Base-by-base conservation (phyloP, 2,329 filamentous ascomycete species). In the Ophiobolus disseminans region DNA sequence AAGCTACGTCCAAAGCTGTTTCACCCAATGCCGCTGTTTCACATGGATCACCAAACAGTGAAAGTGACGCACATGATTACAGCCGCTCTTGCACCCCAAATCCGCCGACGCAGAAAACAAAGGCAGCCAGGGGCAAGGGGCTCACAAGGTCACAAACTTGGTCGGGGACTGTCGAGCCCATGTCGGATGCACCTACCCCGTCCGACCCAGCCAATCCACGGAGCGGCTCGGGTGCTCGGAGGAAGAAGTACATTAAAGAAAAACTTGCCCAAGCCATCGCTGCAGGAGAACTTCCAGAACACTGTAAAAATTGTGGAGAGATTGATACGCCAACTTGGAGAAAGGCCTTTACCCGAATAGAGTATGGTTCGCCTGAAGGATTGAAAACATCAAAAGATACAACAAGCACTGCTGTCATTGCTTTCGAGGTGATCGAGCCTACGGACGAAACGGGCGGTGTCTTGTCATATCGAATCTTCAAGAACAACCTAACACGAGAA, bases 321-420 rank as follows among this genome's bases (percentile, higher is more conserved):
- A 96, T 99, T 48, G 90, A 97, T 63, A 99, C 94, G 0, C 90
- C 93, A 0, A 97, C 93, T 0, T 99, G 94, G 94, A 86, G 94
- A 51, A 94, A 93, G 66, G 90, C 94, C 10, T 97, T 88, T 81
- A 86, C 86, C n/a, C 90, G 91, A 64, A 81, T 89, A 6, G 81
- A 87, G 36, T 77, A 84, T 13, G 91, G 90, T 1, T 80, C 81
- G 23, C 90, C 91, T 0, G 80, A 83, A 3, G 84, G 87, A 50
- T 81, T 89, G 37, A 85, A 90, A 49, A 85, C 87, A 44, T 89
- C 87, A 0, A 57, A 50, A 28, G 55, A 60, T 17, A 86, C 88
- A 1, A 82, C 82, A 40, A 84, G 92, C 37, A 88, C 91, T 14
- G 89, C 88, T 17, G 87, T 95, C 64, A 64, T 68, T 40, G 72